Base-by-base conservation (phyloP, 2,329 filamentous ascomycete species). In the Lecanicillium sp. region DNA sequence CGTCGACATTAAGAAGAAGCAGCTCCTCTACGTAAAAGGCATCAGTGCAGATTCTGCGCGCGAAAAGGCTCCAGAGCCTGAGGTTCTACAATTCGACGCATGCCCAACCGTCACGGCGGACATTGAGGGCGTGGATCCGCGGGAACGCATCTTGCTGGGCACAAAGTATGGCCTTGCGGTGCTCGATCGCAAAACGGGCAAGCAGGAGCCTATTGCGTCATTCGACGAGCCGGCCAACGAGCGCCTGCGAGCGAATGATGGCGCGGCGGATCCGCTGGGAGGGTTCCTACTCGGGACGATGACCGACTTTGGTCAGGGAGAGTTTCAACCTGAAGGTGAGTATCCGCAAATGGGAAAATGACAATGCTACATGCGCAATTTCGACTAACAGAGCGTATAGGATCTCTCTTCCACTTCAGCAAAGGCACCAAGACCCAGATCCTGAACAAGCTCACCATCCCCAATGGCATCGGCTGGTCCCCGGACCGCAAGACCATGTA, bases 231-330 rank as follows among this genome's bases (percentile, higher is more conserved):
- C 52, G 22, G 46, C 51, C 25, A 74, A 68, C 46, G 64, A 72
- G 56, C 63, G 79, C 17, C 68, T 85, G 57, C 66, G 78, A 41
- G 72, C 83, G 59, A 95, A 95, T 55, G 89, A 95, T 55, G 88
- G 88, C 33, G 83, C 79, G 5, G 79, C 86, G 37, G 88, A 95
- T 55, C 80, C 79, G 18, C 72, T 80, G 45, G 88, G 89, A 22
- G 71, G 87, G 25, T 92, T 90, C 63, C 94, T 87, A 84, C 70
- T 88, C 5, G 87, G 87, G 7, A 77, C 77, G 45, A 94, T 95
- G 85, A 92, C 87, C 46, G 87, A 94, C 54, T 76, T 78, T 50
- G 61, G 60, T 13, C 49, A 64, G 15, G 72, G 73, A 25, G 59
- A 61, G 3, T 82, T 86, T 40, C 67, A 79, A 52, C 66, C 77